Conservation (phyloP, 768 basidiomycete species). For the Pholiota molesta region DNA sequence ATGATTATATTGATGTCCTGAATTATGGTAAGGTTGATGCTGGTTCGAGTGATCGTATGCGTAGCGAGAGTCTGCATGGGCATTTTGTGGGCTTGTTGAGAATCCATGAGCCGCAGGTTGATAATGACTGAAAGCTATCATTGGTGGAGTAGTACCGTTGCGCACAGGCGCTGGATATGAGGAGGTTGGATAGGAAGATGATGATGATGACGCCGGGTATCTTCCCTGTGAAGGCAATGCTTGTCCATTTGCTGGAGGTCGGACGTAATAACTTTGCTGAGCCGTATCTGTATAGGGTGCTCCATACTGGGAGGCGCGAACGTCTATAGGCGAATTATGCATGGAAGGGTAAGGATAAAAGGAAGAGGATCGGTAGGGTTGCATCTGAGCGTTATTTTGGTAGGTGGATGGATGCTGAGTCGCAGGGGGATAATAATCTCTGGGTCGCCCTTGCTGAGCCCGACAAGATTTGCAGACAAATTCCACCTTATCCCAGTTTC, state of each 20-base stretch:
- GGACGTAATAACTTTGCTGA: slow-evolving; percentile 23
- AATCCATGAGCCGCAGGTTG: slow-evolving; percentile 47
- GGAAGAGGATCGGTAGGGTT: slow-evolving; percentile 14
- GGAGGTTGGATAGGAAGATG: slow-evolving; percentile 11
- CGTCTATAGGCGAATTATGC: slow-evolving; percentile 10
- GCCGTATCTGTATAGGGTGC: slow-evolving; percentile 13
- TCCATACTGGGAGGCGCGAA: slow-evolving; percentile 12
- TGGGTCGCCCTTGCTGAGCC: slow-evolving; percentile 12
- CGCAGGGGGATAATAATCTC: slow-evolving; percentile 4
- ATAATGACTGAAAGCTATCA: slow-evolving; percentile 50
- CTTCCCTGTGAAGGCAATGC: slow-evolving; percentile 7
- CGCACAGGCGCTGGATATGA: neutral
- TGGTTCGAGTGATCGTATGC: slow-evolving; percentile 25
- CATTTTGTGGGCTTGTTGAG: slow-evolving; percentile 22
- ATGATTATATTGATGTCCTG: slow-evolving; percentile 8
- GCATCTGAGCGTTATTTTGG: slow-evolving; percentile 10
- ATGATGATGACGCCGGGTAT: slow-evolving; percentile 14
- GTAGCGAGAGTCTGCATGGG: slow-evolving; percentile 24
- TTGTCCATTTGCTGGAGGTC: slow-evolving; percentile 21
- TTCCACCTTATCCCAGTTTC: slow-evolving; percentile 87
- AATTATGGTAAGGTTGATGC: slow-evolving; percentile 11
- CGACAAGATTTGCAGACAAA: slow-evolving; percentile 74
- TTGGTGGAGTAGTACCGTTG: slow-evolving; percentile 8
- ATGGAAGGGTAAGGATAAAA: slow-evolving; percentile 9
- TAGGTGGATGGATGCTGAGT: slow-evolving; percentile 12